Conservation (phyloP, 1,284 basidiomycete genomes). For the Tilletia caries region DNA sequence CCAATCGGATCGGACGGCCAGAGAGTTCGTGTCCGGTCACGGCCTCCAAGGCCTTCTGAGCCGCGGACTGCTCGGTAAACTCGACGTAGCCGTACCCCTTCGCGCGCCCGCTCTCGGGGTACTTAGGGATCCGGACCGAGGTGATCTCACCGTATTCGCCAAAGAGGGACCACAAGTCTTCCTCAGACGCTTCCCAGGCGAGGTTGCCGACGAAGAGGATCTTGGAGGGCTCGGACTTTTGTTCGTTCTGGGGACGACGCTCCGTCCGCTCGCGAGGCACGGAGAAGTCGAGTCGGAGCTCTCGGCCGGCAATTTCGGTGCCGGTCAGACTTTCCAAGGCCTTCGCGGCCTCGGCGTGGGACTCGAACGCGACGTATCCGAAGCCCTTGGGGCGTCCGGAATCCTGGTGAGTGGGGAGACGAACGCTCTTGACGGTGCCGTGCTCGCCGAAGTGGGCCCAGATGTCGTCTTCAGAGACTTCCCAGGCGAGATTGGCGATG, state of each 20-base stretch:
- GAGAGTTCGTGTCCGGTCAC: slow-evolving; percentile 74
- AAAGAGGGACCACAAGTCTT: slow-evolving; percentile 86
- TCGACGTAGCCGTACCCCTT: slow-evolving; percentile 99
- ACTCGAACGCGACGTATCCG: slow-evolving; percentile 90
- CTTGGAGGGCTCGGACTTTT: slow-evolving; percentile 64
- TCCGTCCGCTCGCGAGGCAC: slow-evolving; percentile 64
- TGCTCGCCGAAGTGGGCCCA: slow-evolving; percentile 90
- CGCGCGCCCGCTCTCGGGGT: slow-evolving; percentile 81
- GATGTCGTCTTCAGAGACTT: slow-evolving; percentile 74
- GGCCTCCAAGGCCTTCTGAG: slow-evolving; percentile 73
- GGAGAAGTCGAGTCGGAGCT: slow-evolving; percentile 81
- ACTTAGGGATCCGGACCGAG: slow-evolving; percentile 85
- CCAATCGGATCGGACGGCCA: slow-evolving; percentile 76
- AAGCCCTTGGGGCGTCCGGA: slow-evolving; percentile 89
- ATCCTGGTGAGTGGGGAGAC: slow-evolving; percentile 89
- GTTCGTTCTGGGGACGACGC: slow-evolving; percentile 58
- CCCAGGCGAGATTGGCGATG: slow-evolving; percentile 84
- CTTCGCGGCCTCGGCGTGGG: slow-evolving; percentile 74
- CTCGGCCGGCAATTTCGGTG: slow-evolving; percentile 76
- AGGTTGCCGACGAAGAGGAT: slow-evolving; percentile 90
- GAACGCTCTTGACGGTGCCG: slow-evolving; percentile 81
- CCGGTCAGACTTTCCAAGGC: slow-evolving; percentile 71
- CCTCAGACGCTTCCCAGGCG: slow-evolving; percentile 75
- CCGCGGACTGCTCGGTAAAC: slow-evolving; percentile 74
- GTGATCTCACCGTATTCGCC: slow-evolving; percentile 84